Conservation (phyloP, 208 protist genomes). For the Acanthamoeba triangularis region DNA sequence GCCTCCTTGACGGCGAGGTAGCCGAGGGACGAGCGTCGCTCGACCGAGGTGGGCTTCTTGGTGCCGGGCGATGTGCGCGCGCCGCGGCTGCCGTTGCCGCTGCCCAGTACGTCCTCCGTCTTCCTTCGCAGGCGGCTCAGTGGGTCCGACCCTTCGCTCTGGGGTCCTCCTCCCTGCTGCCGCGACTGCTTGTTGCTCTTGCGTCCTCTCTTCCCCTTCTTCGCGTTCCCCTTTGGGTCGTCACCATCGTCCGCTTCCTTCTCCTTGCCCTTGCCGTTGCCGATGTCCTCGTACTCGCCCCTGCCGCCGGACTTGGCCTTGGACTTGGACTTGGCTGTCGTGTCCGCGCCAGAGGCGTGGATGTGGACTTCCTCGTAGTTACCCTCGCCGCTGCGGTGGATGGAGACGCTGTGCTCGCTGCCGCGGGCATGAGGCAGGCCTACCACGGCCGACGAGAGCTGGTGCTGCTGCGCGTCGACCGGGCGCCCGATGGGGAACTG, state of each 20-base stretch:
- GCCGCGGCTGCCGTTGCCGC: not conserved
- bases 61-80: not conserved
- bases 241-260: not conserved
- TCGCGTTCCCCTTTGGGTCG: not conserved
- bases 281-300: not conserved
- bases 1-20: not conserved
- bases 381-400: constrained; percentile 4
- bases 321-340: not conserved
- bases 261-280: not conserved
- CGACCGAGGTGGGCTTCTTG: not conserved
- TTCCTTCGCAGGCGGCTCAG: not conserved
- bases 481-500: not conserved
- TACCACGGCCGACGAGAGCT: not conserved
- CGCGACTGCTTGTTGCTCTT: not conserved
- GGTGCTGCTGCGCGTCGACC: not conserved
- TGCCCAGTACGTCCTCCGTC: not conserved
- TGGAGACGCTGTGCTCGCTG: not conserved
- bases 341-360: not conserved
- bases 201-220: not conserved
- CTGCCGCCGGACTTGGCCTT: not conserved
- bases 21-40: not conserved
- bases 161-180: not conserved
- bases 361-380: constrained; percentile 8
- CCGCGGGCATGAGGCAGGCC: not conserved
- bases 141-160: not conserved